phyloP scores from a whole-genome alignment of 2,329 filamentous ascomycete species.

The Colletotrichum costaricense region DNA sequence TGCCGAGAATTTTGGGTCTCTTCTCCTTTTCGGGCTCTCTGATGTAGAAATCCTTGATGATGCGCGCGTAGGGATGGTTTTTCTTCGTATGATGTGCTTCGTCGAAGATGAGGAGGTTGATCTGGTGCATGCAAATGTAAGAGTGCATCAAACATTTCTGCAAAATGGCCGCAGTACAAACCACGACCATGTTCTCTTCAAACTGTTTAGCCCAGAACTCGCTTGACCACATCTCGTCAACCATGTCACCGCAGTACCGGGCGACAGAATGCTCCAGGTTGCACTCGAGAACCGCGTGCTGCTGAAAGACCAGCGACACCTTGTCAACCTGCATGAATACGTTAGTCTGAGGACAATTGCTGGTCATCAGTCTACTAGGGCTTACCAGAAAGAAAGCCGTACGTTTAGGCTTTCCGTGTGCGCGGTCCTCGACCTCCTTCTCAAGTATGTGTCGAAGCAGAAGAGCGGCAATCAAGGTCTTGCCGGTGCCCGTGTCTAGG shows the following conservation, averaged over 20 bases:
- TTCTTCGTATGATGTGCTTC: conserved; percentile 98
- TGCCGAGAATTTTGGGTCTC: conserved; percentile 87
- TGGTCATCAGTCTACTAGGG: conserved; percentile 22
- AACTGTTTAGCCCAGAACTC: conserved; percentile 65
- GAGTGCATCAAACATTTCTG: conserved; percentile 81
- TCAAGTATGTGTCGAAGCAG: conserved; percentile 82
- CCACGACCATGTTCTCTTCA: conserved; percentile 80
- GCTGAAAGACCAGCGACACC: conserved; percentile 90
- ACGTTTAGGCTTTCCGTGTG: conserved; percentile 67
- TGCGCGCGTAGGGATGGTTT: conserved; percentile 88
- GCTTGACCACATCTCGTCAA: conserved; percentile 51
- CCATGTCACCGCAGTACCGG: conserved; percentile 79
- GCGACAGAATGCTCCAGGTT: conserved; percentile 81
- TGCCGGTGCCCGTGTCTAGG: conserved; percentile 93
- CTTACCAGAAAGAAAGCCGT: conserved; percentile 85
- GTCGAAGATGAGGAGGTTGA: conserved; percentile 94
- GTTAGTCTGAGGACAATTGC: not conserved
- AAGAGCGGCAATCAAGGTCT: conserved; percentile 94
- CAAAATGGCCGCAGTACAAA: conserved; percentile 92
- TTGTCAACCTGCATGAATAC: conserved; percentile 73
- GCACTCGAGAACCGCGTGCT: conserved; percentile 81
- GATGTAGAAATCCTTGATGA: conserved; percentile 89
- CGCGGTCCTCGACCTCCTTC: conserved; percentile 79
- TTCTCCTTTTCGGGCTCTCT: conserved; percentile 53
- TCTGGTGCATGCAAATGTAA: conserved; percentile 82